Conservation (phyloP, 148 eudicot species). For the Diospyros kaki region DNA sequence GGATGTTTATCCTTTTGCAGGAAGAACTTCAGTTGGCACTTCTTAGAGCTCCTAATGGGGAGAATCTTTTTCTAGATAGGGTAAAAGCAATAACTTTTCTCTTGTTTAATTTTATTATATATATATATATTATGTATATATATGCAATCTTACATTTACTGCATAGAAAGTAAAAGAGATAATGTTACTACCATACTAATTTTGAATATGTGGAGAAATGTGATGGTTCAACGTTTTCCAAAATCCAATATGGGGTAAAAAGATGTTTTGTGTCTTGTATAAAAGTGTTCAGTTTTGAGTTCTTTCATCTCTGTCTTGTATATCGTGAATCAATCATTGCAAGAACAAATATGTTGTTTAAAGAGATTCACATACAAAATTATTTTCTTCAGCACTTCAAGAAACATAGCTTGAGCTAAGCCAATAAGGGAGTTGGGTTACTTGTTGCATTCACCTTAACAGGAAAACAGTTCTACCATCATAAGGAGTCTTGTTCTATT, state of each 20-base stretch:
- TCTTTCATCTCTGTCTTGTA: no score
- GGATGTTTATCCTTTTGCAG: conserved; percentile 29
- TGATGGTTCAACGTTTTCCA: neutral
- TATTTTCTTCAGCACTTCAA: no score
- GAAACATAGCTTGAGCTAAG: neutral
- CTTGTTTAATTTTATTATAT: neutral
- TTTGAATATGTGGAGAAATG: neutral
- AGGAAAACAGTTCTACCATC: neutral
- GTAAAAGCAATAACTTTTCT: conserved; percentile 32
- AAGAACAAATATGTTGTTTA: no score
- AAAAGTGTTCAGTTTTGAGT: no score
- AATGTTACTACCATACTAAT: neutral
- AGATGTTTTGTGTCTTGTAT: neutral
- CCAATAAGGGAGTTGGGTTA: neutral
- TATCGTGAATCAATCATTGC: no score
- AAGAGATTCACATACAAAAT: no score
- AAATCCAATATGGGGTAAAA: neutral
- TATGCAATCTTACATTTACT: neutral
- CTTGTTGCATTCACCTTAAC: neutral
- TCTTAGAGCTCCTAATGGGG: conserved; percentile 48
- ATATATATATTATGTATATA: no score
- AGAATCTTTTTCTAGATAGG: conserved; percentile 86
- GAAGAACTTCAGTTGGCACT: conserved; percentile 85
- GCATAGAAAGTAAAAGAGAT: neutral
- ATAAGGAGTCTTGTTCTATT: neutral